phyloP scores from a whole-genome alignment of 805 yeast genomes.

The Torulaspora maleeae region DNA sequence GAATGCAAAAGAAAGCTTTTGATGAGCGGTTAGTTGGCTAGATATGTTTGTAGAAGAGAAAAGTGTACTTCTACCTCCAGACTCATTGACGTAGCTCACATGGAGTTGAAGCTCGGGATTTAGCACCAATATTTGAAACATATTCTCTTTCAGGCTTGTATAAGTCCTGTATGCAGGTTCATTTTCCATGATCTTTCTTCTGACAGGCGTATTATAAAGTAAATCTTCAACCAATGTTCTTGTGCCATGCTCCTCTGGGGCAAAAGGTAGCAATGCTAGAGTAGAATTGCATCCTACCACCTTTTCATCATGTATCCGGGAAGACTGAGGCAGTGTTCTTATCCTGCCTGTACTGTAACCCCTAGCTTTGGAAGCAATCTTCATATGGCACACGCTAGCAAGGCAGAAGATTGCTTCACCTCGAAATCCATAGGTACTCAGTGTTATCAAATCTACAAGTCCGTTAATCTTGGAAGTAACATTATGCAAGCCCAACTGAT shows the following conservation, averaged over 20 bases:
- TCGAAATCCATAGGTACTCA: constrained; percentile 57
- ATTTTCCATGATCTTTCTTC: constrained; percentile 17
- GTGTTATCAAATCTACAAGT: constrained; percentile 37
- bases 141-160: constrained; percentile 15
- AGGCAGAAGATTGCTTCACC: constrained; percentile 67
- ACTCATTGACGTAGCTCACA: constrained; percentile 8
- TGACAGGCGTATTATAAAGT: constrained; percentile 28
- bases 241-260: constrained; percentile 20
- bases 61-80: constrained; percentile 1
- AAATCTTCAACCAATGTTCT: constrained; percentile 18
- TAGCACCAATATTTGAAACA: constrained; percentile 21
- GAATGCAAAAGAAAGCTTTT: constrained; percentile 7
- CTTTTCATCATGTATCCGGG: constrained; percentile 7
- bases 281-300: not conserved
- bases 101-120: constrained; percentile 17
- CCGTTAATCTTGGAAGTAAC: constrained; percentile 51
- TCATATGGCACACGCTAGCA: constrained; percentile 43
- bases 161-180: constrained; percentile 13
- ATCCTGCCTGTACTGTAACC: constrained; percentile 33
- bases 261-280: constrained; percentile 3
- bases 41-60: constrained; percentile 7
- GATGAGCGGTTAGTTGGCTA: not conserved
- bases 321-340: constrained; percentile 12
- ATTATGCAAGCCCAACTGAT: constrained; percentile 43
- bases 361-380: constrained; percentile 44